Evolutionary conservation across 768 basidiomycete genomes (phyloP).

Genomic region (Suillus brevipes): DNA sequence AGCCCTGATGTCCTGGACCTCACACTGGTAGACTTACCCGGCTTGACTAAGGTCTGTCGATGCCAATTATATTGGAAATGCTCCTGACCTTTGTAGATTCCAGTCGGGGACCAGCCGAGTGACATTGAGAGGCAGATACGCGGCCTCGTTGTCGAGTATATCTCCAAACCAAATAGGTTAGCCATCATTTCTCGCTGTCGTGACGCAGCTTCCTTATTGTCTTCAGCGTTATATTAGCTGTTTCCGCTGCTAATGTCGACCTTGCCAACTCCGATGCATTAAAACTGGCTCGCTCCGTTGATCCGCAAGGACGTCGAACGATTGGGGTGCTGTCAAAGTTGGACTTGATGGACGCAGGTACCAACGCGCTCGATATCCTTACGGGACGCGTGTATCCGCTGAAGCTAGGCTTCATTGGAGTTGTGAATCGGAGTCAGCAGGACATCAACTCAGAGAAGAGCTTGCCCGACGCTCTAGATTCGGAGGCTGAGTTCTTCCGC

Average conservation of each 20-base stretch:
- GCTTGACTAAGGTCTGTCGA: constrained; percentile 82
- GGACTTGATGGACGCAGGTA: constrained; percentile 99
- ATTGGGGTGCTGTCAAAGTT: constrained; percentile 97
- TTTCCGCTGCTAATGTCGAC: constrained; percentile 97
- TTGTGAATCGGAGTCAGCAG: constrained; percentile 96
- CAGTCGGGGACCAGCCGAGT: constrained; percentile 95
- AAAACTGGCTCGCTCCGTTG: constrained; percentile 93
- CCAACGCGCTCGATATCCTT: constrained; percentile 93
- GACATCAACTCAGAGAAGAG: constrained; percentile 90
- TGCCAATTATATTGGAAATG: neutral
- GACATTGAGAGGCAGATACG: constrained; percentile 98
- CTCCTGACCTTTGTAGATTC: constrained; percentile 56
- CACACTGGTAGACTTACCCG: constrained; percentile 95
- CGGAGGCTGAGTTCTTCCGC: constrained; percentile 89
- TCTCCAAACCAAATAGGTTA: constrained; percentile 94
- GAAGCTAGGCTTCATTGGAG: constrained; percentile 97
- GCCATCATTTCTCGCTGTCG: constrained; percentile 18
- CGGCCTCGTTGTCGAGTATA: constrained; percentile 91
- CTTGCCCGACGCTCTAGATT: constrained; percentile 80
- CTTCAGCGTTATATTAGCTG: constrained; percentile 88
- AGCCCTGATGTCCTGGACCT: constrained; percentile 94
- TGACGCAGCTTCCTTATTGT: neutral
- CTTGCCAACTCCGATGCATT: constrained; percentile 98
- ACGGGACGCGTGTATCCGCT: constrained; percentile 97
- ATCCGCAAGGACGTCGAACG: constrained; percentile 94